phyloP scores from a whole-genome alignment of 1,284 basidiomycete species.

The Neolentinus lepideus region DNA sequence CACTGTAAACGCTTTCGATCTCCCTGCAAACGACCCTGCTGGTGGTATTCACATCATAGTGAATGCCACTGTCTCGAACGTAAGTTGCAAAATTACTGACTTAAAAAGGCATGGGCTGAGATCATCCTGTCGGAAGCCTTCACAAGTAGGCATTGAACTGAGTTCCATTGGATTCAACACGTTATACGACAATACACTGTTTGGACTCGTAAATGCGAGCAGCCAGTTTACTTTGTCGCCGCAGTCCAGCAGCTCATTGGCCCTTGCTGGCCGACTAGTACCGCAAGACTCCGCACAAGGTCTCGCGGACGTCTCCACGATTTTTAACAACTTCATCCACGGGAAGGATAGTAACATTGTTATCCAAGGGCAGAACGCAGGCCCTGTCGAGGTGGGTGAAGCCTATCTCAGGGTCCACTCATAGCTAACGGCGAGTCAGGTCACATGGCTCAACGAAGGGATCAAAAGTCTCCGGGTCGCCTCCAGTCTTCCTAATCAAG shows the following conservation, averaged over 20 bases:
- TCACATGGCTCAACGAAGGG: slow-evolving; percentile 71
- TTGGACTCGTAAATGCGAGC: slow-evolving; percentile 52
- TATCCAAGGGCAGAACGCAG: slow-evolving; percentile 60
- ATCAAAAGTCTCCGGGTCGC: slow-evolving; percentile 60
- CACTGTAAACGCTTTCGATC: slow-evolving; percentile 61
- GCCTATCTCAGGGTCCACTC: neutral
- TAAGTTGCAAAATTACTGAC: slow-evolving; percentile 20
- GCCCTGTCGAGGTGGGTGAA: slow-evolving; percentile 44
- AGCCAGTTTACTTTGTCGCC: slow-evolving; percentile 50
- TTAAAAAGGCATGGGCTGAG: neutral
- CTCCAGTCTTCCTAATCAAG: slow-evolving; percentile 61
- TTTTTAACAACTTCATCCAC: slow-evolving; percentile 74
- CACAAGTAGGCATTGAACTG: slow-evolving; percentile 71
- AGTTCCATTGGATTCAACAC: slow-evolving; percentile 59
- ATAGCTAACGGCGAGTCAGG: slow-evolving; percentile 25
- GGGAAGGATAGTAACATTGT: slow-evolving; percentile 55
- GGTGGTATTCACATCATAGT: slow-evolving; percentile 73
- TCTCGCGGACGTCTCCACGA: slow-evolving; percentile 51
- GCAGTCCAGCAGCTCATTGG: slow-evolving; percentile 43
- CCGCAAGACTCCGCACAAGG: slow-evolving; percentile 50
- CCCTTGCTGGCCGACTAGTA: slow-evolving; percentile 58
- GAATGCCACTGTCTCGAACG: slow-evolving; percentile 55
- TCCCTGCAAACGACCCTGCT: slow-evolving; percentile 65
- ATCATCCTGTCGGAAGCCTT: slow-evolving; percentile 36
- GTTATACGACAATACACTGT: slow-evolving; percentile 43